Conservation (phyloP, 1,284 basidiomycete species). For the Cutaneotrichosporon sp. region DNA sequence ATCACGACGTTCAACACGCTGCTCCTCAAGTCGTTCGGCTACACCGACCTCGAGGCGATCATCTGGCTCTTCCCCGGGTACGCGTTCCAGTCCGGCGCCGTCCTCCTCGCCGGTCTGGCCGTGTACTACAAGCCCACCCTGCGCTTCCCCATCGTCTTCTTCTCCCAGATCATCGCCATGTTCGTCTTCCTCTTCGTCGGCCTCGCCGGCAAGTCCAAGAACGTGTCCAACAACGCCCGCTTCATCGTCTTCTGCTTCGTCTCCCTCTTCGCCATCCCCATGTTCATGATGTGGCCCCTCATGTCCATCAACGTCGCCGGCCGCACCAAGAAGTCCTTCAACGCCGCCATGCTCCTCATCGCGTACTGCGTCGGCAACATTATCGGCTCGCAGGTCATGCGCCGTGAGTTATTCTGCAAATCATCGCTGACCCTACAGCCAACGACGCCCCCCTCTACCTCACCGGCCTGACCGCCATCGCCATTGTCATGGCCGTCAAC, state of each 20-base stretch:
- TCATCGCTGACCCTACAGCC: too few relatives aligned
- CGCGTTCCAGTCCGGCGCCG: constrained; percentile 22
- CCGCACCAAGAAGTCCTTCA: not conserved
- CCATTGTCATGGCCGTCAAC: constrained; percentile 20
- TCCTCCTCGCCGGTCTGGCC: constrained; percentile 13
- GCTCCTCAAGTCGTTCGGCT: constrained; percentile 28
- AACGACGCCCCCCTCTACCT: constrained; percentile 27
- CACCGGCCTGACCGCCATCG: constrained; percentile 22
- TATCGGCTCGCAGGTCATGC: constrained; percentile 30
- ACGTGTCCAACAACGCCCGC: constrained; percentile 17
- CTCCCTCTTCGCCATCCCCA: constrained; percentile 13
- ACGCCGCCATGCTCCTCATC: constrained; percentile 19
- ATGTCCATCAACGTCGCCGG: constrained; percentile 21
- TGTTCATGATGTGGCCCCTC: constrained; percentile 24
- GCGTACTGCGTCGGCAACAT: constrained; percentile 35
- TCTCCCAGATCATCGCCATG: constrained; percentile 19
- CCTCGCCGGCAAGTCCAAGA: constrained; percentile 21
- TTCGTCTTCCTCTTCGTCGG: constrained; percentile 30
- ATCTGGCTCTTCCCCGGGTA: constrained; percentile 29
- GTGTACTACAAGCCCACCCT: constrained; percentile 21
- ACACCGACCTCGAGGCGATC: constrained; percentile 21
- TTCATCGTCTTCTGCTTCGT: constrained; percentile 18
- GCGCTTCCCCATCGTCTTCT: constrained; percentile 31
- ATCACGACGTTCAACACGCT: constrained; percentile 26
- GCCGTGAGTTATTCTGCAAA: not conserved